Evolutionary conservation across 1,139 yeast species (phyloP).

Genomic region (Protomyces inundatus): DNA sequence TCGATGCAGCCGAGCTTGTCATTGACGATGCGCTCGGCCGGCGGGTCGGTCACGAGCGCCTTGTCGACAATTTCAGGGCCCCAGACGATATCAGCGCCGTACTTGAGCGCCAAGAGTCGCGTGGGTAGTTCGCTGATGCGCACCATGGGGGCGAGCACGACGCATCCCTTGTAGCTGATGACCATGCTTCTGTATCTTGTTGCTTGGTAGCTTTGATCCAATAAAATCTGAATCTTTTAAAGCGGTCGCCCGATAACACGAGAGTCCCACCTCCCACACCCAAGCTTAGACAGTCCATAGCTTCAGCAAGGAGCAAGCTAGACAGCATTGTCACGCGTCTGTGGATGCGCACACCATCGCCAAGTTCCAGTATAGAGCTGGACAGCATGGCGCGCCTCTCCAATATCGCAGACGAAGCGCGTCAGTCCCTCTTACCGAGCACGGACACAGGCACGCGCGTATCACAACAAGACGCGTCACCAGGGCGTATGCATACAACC

Average conservation of each 20-base stretch:
- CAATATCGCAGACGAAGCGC: neutral
- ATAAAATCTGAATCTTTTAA: no score
- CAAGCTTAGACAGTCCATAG: no score
- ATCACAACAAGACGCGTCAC: neutral
- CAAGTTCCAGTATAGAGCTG: neutral
- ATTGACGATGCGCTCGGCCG: conserved; percentile 61
- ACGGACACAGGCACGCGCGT: neutral
- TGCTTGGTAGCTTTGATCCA: no score
- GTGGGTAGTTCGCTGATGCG: conserved; percentile 92
- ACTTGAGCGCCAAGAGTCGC: conserved; percentile 64
- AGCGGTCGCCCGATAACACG: no score
- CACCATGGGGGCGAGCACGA: conserved; percentile 42
- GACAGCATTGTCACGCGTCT: no score
- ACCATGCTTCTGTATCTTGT: neutral
- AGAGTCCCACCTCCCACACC: no score
- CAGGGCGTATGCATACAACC: no score
- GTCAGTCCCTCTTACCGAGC: neutral
- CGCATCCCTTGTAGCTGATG: conserved; percentile 22
- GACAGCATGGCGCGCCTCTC: neutral
- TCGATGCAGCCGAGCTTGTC: conserved; percentile 38
- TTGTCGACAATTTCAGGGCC: conserved; percentile 89
- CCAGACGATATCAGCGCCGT: conserved; percentile 96
- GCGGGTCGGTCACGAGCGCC: conserved; percentile 49
- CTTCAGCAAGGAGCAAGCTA: no score
- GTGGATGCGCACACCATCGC: neutral